A percentile compares a stretch with the other conserved stretches of the same genome.
phyloP scores from a whole-genome alignment of 805 yeast genomes.

The Kuraishia borneana region DNA sequence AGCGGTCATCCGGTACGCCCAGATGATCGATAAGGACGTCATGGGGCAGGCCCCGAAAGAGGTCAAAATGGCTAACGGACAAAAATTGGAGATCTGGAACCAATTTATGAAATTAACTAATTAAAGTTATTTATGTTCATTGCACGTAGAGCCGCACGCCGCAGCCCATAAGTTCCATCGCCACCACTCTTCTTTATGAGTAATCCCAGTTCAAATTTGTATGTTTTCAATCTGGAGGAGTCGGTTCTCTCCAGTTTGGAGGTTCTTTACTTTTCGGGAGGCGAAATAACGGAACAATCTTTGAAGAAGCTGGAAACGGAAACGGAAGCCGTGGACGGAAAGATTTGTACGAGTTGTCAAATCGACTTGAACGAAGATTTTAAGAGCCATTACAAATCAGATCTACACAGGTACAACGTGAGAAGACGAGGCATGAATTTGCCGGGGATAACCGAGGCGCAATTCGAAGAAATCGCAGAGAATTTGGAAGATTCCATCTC shows the following conservation, averaged over 20 bases:
- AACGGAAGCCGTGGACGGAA: not conserved
- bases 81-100: not conserved
- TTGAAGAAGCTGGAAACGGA: constrained; percentile 10
- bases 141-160: no score
- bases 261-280: constrained; percentile 37
- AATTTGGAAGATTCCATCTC: constrained; percentile 47
- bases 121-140: no score
- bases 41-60: constrained; percentile 10
- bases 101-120: no score
- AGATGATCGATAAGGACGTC: constrained; percentile 9
- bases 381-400: constrained; percentile 43
- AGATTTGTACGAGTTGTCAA: constrained; percentile 14
- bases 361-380: constrained; percentile 8
- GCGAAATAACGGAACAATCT: constrained; percentile 9
- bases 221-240: constrained; percentile 34
- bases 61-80: constrained; percentile 8
- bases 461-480: constrained; percentile 45
- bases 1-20: constrained; percentile 18
- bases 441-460: constrained; percentile 36
- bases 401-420: constrained; percentile 46
- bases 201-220: constrained; percentile 23
- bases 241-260: constrained; percentile 32
- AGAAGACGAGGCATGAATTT: constrained; percentile 38
- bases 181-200: no score
- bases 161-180: no score